Evolutionary conservation across 2,329 filamentous ascomycete species (phyloP).

Genomic region (Xylariaceae sp.): DNA sequence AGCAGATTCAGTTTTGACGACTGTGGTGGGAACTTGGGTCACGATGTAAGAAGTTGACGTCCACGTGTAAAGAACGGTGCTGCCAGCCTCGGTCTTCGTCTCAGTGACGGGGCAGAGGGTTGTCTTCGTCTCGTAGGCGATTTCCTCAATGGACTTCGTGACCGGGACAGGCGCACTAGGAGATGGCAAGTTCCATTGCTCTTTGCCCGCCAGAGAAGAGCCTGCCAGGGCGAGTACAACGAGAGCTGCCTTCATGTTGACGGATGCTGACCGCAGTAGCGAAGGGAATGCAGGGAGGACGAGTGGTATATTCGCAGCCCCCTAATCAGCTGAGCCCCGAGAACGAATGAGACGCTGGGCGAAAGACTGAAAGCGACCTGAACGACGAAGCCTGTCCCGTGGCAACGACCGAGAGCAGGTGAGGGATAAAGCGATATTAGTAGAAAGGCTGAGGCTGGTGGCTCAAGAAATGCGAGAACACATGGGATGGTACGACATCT

Average conservation of each 20-base stretch:
- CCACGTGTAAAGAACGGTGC: slow-evolving; percentile 31
- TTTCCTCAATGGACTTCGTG: slow-evolving; percentile 29
- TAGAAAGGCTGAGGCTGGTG: slow-evolving; percentile 6
- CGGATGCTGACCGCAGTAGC: slow-evolving; percentile 1
- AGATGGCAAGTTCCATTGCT: slow-evolving; percentile 24
- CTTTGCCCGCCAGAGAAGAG: slow-evolving; percentile 15
- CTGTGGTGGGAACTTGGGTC: slow-evolving; percentile 23
- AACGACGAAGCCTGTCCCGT: slow-evolving; percentile 24
- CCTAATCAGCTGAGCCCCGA: neutral
- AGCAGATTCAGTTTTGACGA: slow-evolving; percentile 4
- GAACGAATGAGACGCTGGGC: neutral
- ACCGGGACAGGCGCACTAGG: slow-evolving; percentile 29
- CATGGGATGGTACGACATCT: slow-evolving; percentile 10
- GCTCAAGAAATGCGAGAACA: slow-evolving; percentile 6
- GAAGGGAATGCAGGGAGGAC: slow-evolving; percentile 4
- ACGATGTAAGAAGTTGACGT: slow-evolving; percentile 30
- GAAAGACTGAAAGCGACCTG: slow-evolving; percentile 20
- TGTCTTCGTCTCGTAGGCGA: slow-evolving; percentile 35
- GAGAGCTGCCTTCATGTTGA: slow-evolving; percentile 22
- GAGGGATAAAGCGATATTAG: neutral
- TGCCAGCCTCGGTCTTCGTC: slow-evolving; percentile 35
- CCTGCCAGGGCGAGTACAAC: slow-evolving; percentile 20
- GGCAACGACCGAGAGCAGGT: slow-evolving; percentile 5
- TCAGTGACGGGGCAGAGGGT: slow-evolving; percentile 37
- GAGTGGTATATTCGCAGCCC: slow-evolving; percentile 4